Base-by-base conservation (phyloP, 306 rosid genomes). In the Hippophae gyantsensis region DNA sequence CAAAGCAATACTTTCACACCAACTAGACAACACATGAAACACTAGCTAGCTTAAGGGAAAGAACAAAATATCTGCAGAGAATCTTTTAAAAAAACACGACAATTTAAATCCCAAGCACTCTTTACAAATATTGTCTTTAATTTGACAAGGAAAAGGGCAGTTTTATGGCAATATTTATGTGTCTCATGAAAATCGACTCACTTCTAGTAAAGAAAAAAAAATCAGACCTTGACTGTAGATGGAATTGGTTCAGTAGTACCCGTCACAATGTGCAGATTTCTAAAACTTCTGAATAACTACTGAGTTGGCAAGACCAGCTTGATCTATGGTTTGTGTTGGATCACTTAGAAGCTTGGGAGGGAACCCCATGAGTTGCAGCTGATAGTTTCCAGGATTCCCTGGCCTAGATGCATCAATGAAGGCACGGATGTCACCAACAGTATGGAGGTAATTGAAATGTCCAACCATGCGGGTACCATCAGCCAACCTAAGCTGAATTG, bases 241-340 rank as follows among this genome's bases (percentile, higher is more conserved):
- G 38, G 38, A 32, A 32, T 32, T 2, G 38, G 5, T 32, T 32
- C 38, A 32, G 38, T 32, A 32, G 3, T 32, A 32, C 5, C 4
- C 4, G 38, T 32, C 38, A 57, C n/a, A 45, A 14, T 5, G 52
- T 45, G 68, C 53, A 25, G 63, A 52, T 49, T 9, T 65, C 78
- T 79, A 92, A 70, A 88, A 84, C 71, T 92, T 92, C 86, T 92
- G 99, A 51, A 92, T 82, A 62, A 92, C 93, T 43, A 88, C 99
- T 12, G 99, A 87, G 77, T 82, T 88, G 76, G 96, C 89, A 38
- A 92, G 85, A 63, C 93, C 93, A 26, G 95, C 90, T 73, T 82
- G 83, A 75, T 83, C 95, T 66, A 92, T 88, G 23, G 93, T 85
- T 74, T 77, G 86, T 43, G 78, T 59, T 46, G 72, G 81, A 65